Evolutionary conservation across 129 eudicot genomes (phyloP).

Genomic region (Artemisia annua): DNA sequence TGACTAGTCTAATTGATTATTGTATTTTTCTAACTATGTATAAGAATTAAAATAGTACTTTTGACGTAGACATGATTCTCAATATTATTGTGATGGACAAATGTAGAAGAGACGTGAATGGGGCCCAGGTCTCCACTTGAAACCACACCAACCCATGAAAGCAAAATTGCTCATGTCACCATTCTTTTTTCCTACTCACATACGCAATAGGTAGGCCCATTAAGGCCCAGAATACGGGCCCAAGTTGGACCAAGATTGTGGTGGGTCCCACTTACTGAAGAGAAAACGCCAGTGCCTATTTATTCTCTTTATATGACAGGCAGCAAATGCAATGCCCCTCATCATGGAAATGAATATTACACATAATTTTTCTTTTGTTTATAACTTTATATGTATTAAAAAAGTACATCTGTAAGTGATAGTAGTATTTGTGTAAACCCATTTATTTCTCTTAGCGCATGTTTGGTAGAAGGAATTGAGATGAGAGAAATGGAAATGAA

Average conservation of each 20-base stretch:
- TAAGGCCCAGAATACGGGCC: constrained; percentile 37
- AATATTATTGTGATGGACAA: constrained; percentile 36
- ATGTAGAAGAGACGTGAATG: constrained; percentile 39
- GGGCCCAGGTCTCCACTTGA: constrained; percentile 59
- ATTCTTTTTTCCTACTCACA: constrained; percentile 51
- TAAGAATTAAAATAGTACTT: constrained; percentile 18
- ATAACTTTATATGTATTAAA: too few species aligned
- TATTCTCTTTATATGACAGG: constrained; percentile 51
- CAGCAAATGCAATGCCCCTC: constrained; percentile 14
- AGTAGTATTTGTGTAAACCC: background rate
- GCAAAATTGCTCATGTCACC: constrained; percentile 67
- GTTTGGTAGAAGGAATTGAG: too few species aligned
- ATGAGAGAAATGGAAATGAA: too few species aligned
- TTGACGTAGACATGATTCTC: constrained; percentile 26
- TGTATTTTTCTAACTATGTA: background rate
- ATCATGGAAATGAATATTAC: constrained; percentile 25
- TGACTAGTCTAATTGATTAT: too few species aligned
- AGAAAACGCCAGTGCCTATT: constrained; percentile 45
- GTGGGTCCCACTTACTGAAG: constrained; percentile 48
- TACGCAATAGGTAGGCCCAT: constrained; percentile 50
- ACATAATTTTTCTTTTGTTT: too few species aligned
- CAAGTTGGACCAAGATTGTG: constrained; percentile 36
- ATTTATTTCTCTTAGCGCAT: too few species aligned
- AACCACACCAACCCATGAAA: constrained; percentile 65
- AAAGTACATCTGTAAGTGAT: background rate